Percentiles rank a stretch among this genome's conserved stretches.
Conservation (phyloP, 2,329 filamentous ascomycete genomes). For the Cladosporium oxysporum region DNA sequence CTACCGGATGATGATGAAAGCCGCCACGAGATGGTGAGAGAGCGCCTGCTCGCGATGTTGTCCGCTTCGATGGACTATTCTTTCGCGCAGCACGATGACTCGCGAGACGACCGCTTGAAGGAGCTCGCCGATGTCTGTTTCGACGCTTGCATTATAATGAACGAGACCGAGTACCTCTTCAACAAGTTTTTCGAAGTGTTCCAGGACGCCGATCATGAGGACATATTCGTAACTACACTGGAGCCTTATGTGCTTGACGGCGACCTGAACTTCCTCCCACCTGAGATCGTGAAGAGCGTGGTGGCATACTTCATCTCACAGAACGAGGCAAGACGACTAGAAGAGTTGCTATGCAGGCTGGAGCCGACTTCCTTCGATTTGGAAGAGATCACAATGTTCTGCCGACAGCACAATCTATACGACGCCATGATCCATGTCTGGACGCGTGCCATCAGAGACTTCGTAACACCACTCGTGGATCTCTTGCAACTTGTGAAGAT, state of each 20-base stretch:
- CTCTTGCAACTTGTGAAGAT: constrained; percentile 66
- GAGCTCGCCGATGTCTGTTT: constrained; percentile 84
- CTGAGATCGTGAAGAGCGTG: constrained; percentile 80
- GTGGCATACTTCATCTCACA: constrained; percentile 77
- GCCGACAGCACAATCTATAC: constrained; percentile 88
- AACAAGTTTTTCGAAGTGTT: constrained; percentile 90
- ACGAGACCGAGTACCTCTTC: constrained; percentile 81
- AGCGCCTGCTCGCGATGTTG: constrained; percentile 92
- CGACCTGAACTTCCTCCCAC: constrained; percentile 73
- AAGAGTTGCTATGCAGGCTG: constrained; percentile 93
- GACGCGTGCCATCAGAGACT: constrained; percentile 88
- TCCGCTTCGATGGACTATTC: constrained; percentile 86
- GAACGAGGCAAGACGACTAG: constrained; percentile 74
- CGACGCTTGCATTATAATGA: constrained; percentile 74
- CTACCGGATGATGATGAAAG: constrained; percentile 78
- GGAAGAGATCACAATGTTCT: constrained; percentile 86
- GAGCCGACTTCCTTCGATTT: constrained; percentile 89
- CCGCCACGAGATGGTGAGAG: constrained; percentile 78
- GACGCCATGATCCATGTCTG: constrained; percentile 96
- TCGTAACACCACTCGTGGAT: constrained; percentile 86
- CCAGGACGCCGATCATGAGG: constrained; percentile 71
- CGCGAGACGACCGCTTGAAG: constrained; percentile 62
- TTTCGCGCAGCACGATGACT: constrained; percentile 64
- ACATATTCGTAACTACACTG: constrained; percentile 81
- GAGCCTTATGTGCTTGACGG: constrained; percentile 85